Evolutionary conservation across 78 protist genomes (phyloP), one percentile per base, ranked within the genome.

Genomic region (Dictyostelium capitatum): DNA sequence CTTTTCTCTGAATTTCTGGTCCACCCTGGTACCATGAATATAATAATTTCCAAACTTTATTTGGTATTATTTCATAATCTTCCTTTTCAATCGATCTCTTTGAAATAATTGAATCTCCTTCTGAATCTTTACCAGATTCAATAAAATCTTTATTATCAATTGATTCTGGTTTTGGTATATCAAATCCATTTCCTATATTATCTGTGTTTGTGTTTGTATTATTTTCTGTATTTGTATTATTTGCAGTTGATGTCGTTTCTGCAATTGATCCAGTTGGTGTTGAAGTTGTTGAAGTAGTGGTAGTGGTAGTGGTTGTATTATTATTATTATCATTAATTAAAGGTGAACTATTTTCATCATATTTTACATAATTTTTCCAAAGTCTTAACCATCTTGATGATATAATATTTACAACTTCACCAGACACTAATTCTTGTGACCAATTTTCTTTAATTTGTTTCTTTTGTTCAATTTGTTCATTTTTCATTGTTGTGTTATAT

Each of bases 21-120:
- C 96, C 96, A 3, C 91, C 92, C 17, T 37, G 65, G 56, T 92
- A 92, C 92, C 92, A 85, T 14, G 72, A 20, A 4, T 50, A 48
- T 50, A 92, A 47, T 6, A 73, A 54, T 20, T 72, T 51, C 89
- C 89, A 92, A 8, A 90, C 75, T 50, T 53, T 20, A 6, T 57
- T 46, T 1, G 85, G 85, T n/a, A 90, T 57, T 28, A 90, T 90
- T 32, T 81, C 90, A 51, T 37, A 90, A 53, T 90, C 90, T 14
- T 73, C 83, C 14, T 48, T 46, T 20, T 90, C 95, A 3, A 23
- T 23, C 7, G 23, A 10, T 3, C 14, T 43, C n/a, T 50, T 70
- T 0, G 65, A 43, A 5, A 90, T 43, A 23, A 82, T 90, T 19
- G 37, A 47, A 10, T 65, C 80, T 7, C 79, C 84, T 10, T 87